Evolutionary conservation across 2,329 filamentous ascomycete genomes (phyloP), one percentile per base, ranked within the genome.

Genomic region (Penicillium sp.): DNA sequence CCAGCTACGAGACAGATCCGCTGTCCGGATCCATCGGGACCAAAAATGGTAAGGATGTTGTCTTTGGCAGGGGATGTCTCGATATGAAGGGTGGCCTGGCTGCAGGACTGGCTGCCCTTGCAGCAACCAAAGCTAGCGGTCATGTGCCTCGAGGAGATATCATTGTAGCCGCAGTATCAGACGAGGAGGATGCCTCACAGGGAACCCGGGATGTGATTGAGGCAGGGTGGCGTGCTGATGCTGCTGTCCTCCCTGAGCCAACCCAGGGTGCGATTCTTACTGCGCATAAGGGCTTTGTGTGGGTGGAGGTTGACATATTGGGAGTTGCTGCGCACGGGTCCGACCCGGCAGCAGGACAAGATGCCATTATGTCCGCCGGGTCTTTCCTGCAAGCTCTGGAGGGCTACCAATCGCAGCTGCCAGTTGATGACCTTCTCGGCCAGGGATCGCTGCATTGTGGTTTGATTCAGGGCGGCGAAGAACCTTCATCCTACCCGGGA

Each of bases 71-170:
- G 10, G 77, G 77, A 0, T 64, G 72, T 4, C 65, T 73, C 9
- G 77, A 80, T 35, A 80, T 80, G 77, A 80, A 80, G 54, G 63
- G 71, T 3, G 77, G 78, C 0, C 42, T 80, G 1, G 77, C 78
- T 4, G 74, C 76, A 2, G 69, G 65, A 3, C 67, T 81, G 55
- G 61, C 72, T 0, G 66, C 75, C 0, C 54, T 78, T 2, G 64
- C 72, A 8, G 64, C 66, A 3, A 65, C 67, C 3, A 75, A 74
- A 39, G 61, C 60, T 11, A 62, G 55, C 14, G 53, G 58, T 1
- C 47, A 52, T 3, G 31, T 37, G 16, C 68, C 76, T 9, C 59
- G 65, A 0, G 79, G 79, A 3, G 75, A 81, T 40, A 70, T 81
- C 8, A 75, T 81, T 8, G 65, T 82, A 5, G 69, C 78, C 0